Evolutionary conservation across 495 filamentous ascomycete species (phyloP).

Genomic region (Aspergillus nidulans): DNA sequence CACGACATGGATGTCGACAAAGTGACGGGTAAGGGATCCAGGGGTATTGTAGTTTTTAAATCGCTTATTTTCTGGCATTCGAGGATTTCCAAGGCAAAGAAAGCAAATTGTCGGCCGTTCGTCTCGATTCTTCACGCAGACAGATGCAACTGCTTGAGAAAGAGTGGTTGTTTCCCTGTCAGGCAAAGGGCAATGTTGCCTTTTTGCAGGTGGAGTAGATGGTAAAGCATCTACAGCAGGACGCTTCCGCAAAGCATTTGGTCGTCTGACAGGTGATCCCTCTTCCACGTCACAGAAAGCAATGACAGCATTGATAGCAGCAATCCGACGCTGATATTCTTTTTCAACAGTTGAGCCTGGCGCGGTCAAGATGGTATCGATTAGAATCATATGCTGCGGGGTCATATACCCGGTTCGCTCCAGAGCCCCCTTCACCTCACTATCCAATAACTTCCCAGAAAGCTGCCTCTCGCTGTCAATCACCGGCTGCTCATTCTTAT

Average conservation of each 20-base stretch:
- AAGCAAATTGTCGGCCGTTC: neutral
- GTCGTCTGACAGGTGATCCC: neutral
- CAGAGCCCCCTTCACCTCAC: conserved; percentile 19
- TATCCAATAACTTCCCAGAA: conserved; percentile 23
- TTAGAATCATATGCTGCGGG: conserved; percentile 23
- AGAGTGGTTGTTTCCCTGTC: neutral
- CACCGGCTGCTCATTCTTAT: conserved; percentile 31
- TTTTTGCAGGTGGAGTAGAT: neutral
- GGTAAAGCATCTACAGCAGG: neutral
- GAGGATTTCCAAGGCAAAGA: neutral
- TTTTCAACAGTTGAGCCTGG: conserved; percentile 17
- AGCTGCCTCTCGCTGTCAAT: conserved; percentile 28
- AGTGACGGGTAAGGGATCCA: conserved; percentile 19
- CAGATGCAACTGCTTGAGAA: neutral
- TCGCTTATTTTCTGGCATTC: too few species aligned
- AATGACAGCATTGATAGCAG: conserved; percentile 26
- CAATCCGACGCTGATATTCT: conserved; percentile 24
- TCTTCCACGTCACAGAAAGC: conserved; percentile 29
- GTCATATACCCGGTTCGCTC: conserved; percentile 19
- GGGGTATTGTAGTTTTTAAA: too few species aligned
- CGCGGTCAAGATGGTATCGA: conserved; percentile 23
- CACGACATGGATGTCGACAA: conserved; percentile 23
- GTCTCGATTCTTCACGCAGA: neutral
- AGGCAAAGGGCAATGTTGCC: neutral
- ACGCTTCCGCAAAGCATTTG: neutral